Base-by-base conservation (phyloP, 768 basidiomycete genomes). In the Trametes elegans region DNA sequence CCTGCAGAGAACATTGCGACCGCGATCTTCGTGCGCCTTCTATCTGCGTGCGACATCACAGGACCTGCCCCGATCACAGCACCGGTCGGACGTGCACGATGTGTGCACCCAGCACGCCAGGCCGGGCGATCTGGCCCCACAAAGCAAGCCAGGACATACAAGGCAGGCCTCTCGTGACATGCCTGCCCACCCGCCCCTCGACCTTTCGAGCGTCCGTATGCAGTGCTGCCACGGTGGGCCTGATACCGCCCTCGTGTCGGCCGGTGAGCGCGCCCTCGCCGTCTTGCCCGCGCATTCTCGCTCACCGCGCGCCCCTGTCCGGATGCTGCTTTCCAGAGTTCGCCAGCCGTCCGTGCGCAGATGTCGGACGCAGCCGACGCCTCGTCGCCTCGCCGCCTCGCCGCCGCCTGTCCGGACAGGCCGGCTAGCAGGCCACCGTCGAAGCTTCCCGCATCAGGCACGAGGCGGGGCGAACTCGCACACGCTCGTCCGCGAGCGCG, bases 121-220 rank as follows among this genome's bases (percentile, higher is more conserved):
- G 24, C 45, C 29, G 7, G 43, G 43, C 34, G 34, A 38, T 29
- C 50, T 51, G 56, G 56, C 49, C 56, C 56, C 56, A 57, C 56
- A 57, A 57, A 57, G 56, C 56, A 57, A 57, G 56, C 56, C 56
- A 47, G 56, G 32, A 48, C 56, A 57, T 52, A 57, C 56, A 57
- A 57, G 49, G 56, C 38, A 51, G 45, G 31, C 45, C n/a, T n/a
- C n/a, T 46, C 31, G 45, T 31, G 45, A 46, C 29, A 44, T 18
- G 19, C 34, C 26, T 42, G 51, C 24, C 24, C 13, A 14, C 43
- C 19, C 34, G 43, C 21, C 18, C 18, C 49, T 10, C 28, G 29
- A 14, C 43, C 18, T 10, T n/a, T 32, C n/a, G n/a, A n/a, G n/a
- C n/a, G n/a, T n/a, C n/a, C n/a, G n/a, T n/a, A n/a, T n/a, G n/a